These are phyloP conservation scores for Yamadazyma triangularis DNA, from an alignment of 1,139 yeast species.

Conservation along the genomic window DNA sequence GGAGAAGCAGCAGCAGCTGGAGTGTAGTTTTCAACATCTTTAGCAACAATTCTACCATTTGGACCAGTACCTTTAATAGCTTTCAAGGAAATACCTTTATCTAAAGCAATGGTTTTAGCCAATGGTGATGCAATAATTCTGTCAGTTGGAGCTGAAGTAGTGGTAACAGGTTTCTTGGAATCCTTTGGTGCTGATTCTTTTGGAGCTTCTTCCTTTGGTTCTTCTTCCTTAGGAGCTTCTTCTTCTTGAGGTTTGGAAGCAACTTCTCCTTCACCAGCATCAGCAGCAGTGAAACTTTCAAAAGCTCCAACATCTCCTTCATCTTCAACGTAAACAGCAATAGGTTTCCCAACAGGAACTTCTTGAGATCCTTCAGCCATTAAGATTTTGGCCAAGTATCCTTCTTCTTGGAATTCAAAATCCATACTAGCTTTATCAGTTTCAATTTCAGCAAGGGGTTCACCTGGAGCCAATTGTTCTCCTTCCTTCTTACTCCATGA, in stretches of 20 bases:
- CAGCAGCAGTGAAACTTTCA: constrained; percentile 76
- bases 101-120: constrained; percentile 91
- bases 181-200: constrained; percentile 6
- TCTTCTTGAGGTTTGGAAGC: constrained; percentile 33
- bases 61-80: constrained; percentile 92
- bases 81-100: constrained; percentile 84
- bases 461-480: constrained; percentile 85
- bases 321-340: constrained; percentile 94
- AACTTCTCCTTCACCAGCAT: constrained; percentile 61
- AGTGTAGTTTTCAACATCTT: constrained; percentile 75
- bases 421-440: constrained; percentile 99
- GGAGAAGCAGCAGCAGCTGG: constrained; percentile 37
- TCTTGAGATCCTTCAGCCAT: constrained; percentile 86
- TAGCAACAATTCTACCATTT: constrained; percentile 86
- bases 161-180: constrained; percentile 20
- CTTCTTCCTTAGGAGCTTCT: constrained; percentile 21
- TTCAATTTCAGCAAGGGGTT: constrained; percentile 92
- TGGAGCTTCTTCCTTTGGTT: constrained; percentile 23
- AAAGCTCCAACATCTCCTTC: constrained; percentile 82
- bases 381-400: constrained; percentile 86
- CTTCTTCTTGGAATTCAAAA: constrained; percentile 98
- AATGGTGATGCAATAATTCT: constrained; percentile 93
- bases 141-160: constrained; percentile 33
- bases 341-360: constrained; percentile 89
- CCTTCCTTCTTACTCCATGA: constrained; percentile 88